Percentiles rank a stretch among this genome's conserved stretches.
These are phyloP conservation scores for Xylaria sp. DNA, from an alignment of 2,329 filamentous ascomycete genomes.

Conservation along the genomic window DNA sequence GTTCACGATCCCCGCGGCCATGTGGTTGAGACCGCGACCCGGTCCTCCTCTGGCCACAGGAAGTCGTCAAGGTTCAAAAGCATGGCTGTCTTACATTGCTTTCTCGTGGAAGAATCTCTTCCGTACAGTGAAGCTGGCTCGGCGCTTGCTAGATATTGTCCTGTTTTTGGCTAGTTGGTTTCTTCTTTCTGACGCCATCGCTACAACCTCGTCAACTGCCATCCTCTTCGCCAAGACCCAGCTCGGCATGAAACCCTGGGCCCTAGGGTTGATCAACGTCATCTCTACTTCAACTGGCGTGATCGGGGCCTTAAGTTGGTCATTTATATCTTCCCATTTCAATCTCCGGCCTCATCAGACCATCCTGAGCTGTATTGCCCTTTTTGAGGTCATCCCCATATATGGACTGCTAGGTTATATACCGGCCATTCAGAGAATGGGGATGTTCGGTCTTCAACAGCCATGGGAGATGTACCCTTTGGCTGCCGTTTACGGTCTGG, in stretches of 20 bases:
- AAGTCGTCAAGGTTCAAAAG: constrained; percentile 46
- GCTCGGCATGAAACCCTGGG: constrained; percentile 85
- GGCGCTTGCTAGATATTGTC: constrained; percentile 73
- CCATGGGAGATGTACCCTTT: constrained; percentile 97
- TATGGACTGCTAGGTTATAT: constrained; percentile 91
- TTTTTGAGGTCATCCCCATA: constrained; percentile 91
- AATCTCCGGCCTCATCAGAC: constrained; percentile 81
- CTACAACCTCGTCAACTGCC: constrained; percentile 91
- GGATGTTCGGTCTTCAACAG: constrained; percentile 84
- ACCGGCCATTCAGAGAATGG: constrained; percentile 75
- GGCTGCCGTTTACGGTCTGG: constrained; percentile 88
- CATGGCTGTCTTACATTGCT: constrained; percentile 73
- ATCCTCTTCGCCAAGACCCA: constrained; percentile 96
- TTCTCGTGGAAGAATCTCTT: constrained; percentile 89
- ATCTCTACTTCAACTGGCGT: constrained; percentile 86
- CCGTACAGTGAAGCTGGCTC: constrained; percentile 77
- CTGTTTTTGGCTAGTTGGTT: constrained; percentile 92
- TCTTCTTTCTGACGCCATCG: constrained; percentile 89
- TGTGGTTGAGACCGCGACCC: constrained; percentile 87
- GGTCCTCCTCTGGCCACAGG: constrained; percentile 74
- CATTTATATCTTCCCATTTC: constrained; percentile 73
- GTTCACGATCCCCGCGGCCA: constrained; percentile 85
- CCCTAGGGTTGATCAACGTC: constrained; percentile 90
- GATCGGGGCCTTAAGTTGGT: constrained; percentile 88
- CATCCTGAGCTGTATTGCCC: constrained; percentile 85